These are phyloP conservation scores for Bimuria novae-zelandiae DNA, from an alignment of 2,329 filamentous ascomycete species.

Conservation along the genomic window DNA sequence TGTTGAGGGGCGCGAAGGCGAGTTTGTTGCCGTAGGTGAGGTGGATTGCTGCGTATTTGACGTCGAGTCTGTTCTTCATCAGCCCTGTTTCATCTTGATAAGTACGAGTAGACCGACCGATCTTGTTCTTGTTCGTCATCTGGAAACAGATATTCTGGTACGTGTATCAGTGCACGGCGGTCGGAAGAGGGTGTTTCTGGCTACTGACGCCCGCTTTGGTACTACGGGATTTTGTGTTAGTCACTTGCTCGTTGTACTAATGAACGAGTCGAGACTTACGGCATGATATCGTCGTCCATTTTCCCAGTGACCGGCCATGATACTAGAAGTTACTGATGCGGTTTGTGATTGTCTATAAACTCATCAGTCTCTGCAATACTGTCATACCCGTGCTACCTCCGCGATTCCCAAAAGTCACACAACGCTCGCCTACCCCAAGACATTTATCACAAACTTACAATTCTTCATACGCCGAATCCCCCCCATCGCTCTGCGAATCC, in stretches of 20 bases:
- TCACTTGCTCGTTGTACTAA: neutral
- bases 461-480: slow-evolving; percentile 29
- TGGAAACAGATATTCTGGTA: slow-evolving; percentile 28
- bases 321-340: slow-evolving; percentile 33
- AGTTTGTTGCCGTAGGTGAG: slow-evolving; percentile 23
- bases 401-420: too few relatives aligned
- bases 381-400: neutral
- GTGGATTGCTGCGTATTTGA: slow-evolving; percentile 31
- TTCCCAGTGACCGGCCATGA: slow-evolving; percentile 33
- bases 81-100: neutral
- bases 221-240: neutral
- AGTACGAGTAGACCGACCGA: slow-evolving; percentile 13
- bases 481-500: slow-evolving; percentile 19
- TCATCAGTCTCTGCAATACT: neutral
- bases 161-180: neutral
- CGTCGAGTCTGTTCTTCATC: slow-evolving; percentile 8
- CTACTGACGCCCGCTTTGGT: slow-evolving; percentile 15
- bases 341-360: slow-evolving; percentile 22
- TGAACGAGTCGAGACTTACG: slow-evolving; percentile 1
- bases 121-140: slow-evolving; percentile 35
- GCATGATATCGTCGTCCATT: slow-evolving; percentile 35
- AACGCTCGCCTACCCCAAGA: neutral
- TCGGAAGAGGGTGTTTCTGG: neutral
- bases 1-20: slow-evolving; percentile 30
- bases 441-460: slow-evolving; percentile 8